A percentile compares a stretch with the other conserved stretches of the same genome.
phyloP scores from a whole-genome alignment of 192 early-diverging fungal genomes.

The Helicostylum pulchrum region DNA sequence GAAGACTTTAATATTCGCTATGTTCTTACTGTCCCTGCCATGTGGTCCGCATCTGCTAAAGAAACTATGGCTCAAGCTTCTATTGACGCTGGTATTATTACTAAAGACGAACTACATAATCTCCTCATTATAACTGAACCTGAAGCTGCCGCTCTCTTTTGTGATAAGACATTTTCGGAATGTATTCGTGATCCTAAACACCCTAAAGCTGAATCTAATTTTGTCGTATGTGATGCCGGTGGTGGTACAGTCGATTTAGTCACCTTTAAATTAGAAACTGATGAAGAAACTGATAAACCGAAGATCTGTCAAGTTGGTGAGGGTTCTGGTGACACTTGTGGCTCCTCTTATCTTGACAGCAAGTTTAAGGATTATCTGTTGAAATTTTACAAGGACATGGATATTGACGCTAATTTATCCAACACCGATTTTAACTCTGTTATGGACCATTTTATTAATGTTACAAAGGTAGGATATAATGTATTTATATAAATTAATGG shows the following conservation, averaged over 20 bases:
- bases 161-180: constrained; percentile 43
- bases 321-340: constrained; percentile 51
- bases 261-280: constrained; percentile 2
- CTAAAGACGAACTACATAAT: constrained; percentile 37
- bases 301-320: constrained; percentile 45
- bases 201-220: constrained; percentile 38
- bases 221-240: constrained; percentile 53
- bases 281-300: neutral
- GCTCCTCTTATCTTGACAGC: constrained; percentile 44
- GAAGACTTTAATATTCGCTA: constrained; percentile 34
- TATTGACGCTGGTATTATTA: constrained; percentile 40
- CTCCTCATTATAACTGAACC: constrained; percentile 38
- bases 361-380: constrained; percentile 44
- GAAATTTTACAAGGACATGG: constrained; percentile 20
- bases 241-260: constrained; percentile 55
- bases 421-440: constrained; percentile 24
- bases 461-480: constrained; percentile 37
- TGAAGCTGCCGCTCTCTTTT: constrained; percentile 50
- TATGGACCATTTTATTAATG: constrained; percentile 45
- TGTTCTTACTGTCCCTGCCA: constrained; percentile 48
- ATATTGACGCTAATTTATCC: constrained; percentile 13
- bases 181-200: constrained; percentile 39
- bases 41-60: constrained; percentile 49
- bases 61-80: constrained; percentile 46
- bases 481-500: neutral